Evolutionary conservation across 2,329 filamentous ascomycete genomes (phyloP), one percentile per base, ranked within the genome.

Genomic region (Phoma herbarum): DNA sequence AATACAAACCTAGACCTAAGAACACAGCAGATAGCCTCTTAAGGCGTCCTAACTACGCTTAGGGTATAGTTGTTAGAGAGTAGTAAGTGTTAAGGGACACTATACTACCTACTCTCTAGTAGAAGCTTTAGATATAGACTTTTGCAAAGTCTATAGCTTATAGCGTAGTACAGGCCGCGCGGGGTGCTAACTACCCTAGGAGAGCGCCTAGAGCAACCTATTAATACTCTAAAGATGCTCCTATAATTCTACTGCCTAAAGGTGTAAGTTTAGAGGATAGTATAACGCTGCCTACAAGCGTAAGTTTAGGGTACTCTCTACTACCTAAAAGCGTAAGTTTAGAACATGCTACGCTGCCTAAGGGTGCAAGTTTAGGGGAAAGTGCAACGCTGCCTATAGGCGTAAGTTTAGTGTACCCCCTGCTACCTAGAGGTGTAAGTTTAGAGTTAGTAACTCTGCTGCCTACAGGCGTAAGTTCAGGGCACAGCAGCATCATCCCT

Each of bases 51-150:
- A 20, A 41, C 37, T 41, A 41, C n/a, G n/a, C n/a, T 41, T 18
- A 45, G n/a, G 28, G 44, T 33, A 31, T 33, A 29, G 35, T 59
- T 51, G 31, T 51, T 43, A 33, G 37, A 43, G 37, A 51, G 26
- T 25, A 51, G 48, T 14, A 51, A 31, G 48, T n/a, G 10, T 29
- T 51, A 51, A 31, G 25, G 8, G 35, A 51, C 16, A 8, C 48
- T 51, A 51, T 51, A 42, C 33, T 49, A 25, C 31, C 25, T 29
- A 51, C 48, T 51, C 37, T 51, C 37, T 43, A 51, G n/a, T 16
- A 51, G 26, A 51, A 33, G 48, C 48, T 43, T 43, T 33, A 33
- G 26, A 43, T 43, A 43, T 51, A 43, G 26, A 43, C 37, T 51
- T 14, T 51, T 31, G 22, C 12, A 31, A 43, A 43, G 37, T 25